Percentiles rank a stretch among this genome's conserved stretches.
phyloP scores from a whole-genome alignment of 768 basidiomycete species.

The Asterophora lycoperdoides region DNA sequence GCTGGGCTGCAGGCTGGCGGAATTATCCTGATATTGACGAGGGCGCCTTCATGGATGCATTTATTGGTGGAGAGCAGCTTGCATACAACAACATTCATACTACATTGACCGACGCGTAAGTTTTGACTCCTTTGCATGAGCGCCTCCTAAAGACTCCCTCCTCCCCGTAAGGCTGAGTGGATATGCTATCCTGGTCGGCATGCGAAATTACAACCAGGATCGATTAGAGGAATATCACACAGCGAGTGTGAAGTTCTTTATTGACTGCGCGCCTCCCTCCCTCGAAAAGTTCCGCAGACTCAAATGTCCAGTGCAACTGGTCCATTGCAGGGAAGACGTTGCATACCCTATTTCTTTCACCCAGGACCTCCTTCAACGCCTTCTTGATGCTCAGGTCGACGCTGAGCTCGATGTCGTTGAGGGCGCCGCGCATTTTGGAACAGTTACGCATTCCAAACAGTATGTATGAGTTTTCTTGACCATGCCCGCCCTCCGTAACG shows the following conservation, averaged over 20 bases:
- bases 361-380: slow-evolving; percentile 19
- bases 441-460: no score
- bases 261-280: slow-evolving; percentile 22
- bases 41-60: slow-evolving; percentile 3
- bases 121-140: neutral
- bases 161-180: slow-evolving; percentile 19
- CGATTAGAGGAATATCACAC: slow-evolving; percentile 29
- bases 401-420: no score
- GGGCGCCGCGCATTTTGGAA: no score
- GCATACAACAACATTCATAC: slow-evolving; percentile 24
- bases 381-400: no score
- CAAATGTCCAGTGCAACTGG: slow-evolving; percentile 27
- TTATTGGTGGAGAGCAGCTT: slow-evolving; percentile 19
- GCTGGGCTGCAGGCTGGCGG: slow-evolving; percentile 8
- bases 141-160: no score
- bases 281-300: slow-evolving; percentile 21
- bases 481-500: no score
- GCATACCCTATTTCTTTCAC: slow-evolving; percentile 28
- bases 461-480: no score
- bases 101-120: slow-evolving; percentile 24
- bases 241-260: slow-evolving; percentile 30
- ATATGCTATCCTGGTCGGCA: slow-evolving; percentile 18
- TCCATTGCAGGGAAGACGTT: slow-evolving; percentile 33
- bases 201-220: slow-evolving; percentile 22
- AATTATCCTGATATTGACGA: slow-evolving; percentile 4